Evolutionary conservation across 2,329 filamentous ascomycete species (phyloP), one percentile per base, ranked within the genome.

Genomic region (Botrytis squamosa): DNA sequence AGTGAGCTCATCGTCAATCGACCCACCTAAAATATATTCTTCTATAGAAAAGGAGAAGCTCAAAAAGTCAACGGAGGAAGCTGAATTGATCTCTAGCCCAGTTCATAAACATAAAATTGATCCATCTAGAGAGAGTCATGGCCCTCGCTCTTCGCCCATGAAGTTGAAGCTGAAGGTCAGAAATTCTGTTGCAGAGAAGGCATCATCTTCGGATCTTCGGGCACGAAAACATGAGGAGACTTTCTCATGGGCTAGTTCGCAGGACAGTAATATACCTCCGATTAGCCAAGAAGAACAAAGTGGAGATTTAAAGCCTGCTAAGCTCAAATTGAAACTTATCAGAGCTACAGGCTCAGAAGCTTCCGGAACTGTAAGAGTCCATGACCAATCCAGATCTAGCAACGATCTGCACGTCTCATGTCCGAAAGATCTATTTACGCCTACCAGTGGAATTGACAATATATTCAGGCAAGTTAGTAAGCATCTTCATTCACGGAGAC

Each of bases 391-490:
- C 14, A 72, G 75, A 63, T 74, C 74, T 16, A 72, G 75, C 20
- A 62, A 76, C 18, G 79, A 77, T 57, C 73, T 81, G 25, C 75
- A 81, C 44, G 71, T 82, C 59, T 74, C 73, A 38, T 76, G 75
- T 44, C 77, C 78, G 16, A 80, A 77, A 73, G 80, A 82, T 73
- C 69, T 82, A 25, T 82, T 82, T 72, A 80, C 80, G 20, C 74
- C 80, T 14, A 66, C 74, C 66, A 69, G 72, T 65, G 78, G 78
- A 49, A 69, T 81, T 46, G 77, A 80, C 42, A 77, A 75, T 55
- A 76, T 81, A n/a, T 80, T 82, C 70, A 78, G 75, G 55, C 77
- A 80, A 66, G 77, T 81, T 55, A 76, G 77, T 67, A 76, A 69
- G 59, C 78, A 78, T 73, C 69, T 80, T 20, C 77, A 79, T 71